Conservation (phyloP, 495 filamentous ascomycete species). For the Venustampulla echinocandica region DNA sequence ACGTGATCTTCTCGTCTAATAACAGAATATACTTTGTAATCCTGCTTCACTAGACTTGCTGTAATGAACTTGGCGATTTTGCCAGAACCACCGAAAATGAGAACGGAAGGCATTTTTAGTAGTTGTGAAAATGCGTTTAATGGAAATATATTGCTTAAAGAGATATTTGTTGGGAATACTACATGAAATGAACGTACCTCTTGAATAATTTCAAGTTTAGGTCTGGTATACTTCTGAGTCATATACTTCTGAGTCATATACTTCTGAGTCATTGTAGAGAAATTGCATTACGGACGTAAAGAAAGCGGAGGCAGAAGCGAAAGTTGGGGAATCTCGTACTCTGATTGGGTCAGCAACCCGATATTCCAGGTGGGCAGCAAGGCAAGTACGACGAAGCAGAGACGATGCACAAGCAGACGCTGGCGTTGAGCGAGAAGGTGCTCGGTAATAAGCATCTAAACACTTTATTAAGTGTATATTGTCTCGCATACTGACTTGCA, state of each 20-base stretch:
- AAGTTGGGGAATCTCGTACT: neutral
- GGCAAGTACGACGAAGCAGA: constrained; percentile 28
- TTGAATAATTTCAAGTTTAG: neutral
- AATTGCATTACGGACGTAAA: neutral
- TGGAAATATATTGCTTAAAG: neutral
- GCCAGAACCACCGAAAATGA: constrained; percentile 30
- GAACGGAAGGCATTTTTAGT: constrained; percentile 19
- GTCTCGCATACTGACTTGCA: constrained; percentile 2
- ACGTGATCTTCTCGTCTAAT: constrained; percentile 26
- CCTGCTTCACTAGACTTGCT: constrained; percentile 21
- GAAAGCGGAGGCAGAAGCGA: neutral
- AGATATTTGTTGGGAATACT: neutral
- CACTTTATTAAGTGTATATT: constrained; percentile 4
- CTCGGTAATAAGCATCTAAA: constrained; percentile 19
- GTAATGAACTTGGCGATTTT: constrained; percentile 29
- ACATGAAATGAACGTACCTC: neutral
- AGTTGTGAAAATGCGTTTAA: neutral
- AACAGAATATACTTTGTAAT: constrained; percentile 26
- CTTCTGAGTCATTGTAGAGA: neutral
- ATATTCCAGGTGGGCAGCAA: constrained; percentile 2
- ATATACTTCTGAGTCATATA: no score
- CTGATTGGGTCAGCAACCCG: neutral
- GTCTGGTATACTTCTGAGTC: neutral
- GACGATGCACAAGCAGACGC: constrained; percentile 12
- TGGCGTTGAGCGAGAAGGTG: constrained; percentile 20